A percentile compares a stretch with the other conserved stretches of the same genome.
These are phyloP conservation scores for Paecilomyces sp. DNA, from an alignment of 2,329 filamentous ascomycete genomes.

Conservation along the genomic window DNA sequence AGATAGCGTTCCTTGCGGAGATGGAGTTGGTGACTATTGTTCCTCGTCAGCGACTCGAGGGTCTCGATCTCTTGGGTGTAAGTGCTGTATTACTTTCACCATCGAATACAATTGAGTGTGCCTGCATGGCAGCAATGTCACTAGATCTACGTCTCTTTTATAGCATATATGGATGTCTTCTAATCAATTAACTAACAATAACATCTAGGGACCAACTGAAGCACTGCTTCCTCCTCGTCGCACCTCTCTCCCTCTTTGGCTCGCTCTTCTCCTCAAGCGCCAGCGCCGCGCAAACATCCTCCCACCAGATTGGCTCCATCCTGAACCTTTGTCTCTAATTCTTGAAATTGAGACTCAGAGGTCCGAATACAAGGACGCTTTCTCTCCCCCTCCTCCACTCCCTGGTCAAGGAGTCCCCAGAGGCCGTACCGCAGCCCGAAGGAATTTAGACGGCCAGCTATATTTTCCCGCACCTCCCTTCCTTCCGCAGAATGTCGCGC, in stretches of 20 bases:
- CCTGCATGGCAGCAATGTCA: neutral
- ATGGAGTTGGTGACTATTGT: conserved; percentile 95
- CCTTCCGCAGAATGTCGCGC: conserved; percentile 63
- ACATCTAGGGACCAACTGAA: conserved; percentile 64
- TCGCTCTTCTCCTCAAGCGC: conserved; percentile 88
- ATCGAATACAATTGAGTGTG: neutral
- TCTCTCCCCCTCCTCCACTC: conserved; percentile 69
- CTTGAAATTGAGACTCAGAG: conserved; percentile 72
- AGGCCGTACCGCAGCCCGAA: conserved; percentile 17
- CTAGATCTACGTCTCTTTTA: neutral
- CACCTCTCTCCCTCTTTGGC: conserved; percentile 78
- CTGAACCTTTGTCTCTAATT: conserved; percentile 66
- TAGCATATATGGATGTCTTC: neutral
- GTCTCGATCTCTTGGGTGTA: conserved; percentile 78
- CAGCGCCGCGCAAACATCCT: conserved; percentile 90
- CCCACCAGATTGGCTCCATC: conserved; percentile 80
- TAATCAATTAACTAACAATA: neutral
- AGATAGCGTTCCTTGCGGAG: conserved; percentile 91
- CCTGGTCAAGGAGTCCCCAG: conserved; percentile 33
- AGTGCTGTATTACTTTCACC: conserved; percentile 33
- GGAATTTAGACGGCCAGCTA: conserved; percentile 31
- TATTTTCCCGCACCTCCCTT: conserved; percentile 63
- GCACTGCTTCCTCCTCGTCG: conserved; percentile 74
- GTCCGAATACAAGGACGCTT: conserved; percentile 54
- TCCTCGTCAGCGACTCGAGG: conserved; percentile 82